Percentiles rank a stretch among this genome's conserved stretches.
These are phyloP conservation scores for Globisporangium barbulae DNA, from an alignment of 352 stramenopile species.

Conservation along the genomic window DNA sequence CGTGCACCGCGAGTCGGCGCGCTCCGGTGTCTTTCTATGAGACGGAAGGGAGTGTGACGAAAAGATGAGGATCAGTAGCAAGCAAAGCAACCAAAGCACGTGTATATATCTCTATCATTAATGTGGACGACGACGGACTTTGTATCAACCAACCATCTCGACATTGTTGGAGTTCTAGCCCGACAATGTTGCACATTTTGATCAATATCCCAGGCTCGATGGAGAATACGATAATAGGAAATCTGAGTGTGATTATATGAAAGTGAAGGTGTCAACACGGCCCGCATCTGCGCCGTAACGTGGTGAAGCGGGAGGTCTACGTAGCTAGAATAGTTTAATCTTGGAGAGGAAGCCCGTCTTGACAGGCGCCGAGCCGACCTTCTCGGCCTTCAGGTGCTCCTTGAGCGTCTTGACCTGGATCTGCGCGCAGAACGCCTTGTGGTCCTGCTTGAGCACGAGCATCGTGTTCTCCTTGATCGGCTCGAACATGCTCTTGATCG, in stretches of 20 bases:
- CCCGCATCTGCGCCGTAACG: too few species aligned
- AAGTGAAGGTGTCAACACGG: too few species aligned
- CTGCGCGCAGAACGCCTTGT: slow-evolving; percentile 73
- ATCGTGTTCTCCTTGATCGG: slow-evolving; percentile 86
- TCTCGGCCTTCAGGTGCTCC: slow-evolving; percentile 69
- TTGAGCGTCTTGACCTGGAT: slow-evolving; percentile 73
- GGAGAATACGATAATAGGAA: too few species aligned
- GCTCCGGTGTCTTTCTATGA: slow-evolving; percentile 13
- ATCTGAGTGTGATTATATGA: too few species aligned
- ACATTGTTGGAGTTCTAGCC: too few species aligned
- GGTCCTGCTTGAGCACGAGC: slow-evolving; percentile 80
- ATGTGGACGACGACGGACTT: too few species aligned
- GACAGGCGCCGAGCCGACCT: slow-evolving; percentile 26
- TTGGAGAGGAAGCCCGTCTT: slow-evolving; percentile 72
- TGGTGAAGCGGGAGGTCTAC: too few species aligned
- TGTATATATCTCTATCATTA: too few species aligned
- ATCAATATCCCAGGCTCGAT: too few species aligned
- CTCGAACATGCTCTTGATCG: slow-evolving; percentile 80
- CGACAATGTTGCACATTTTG: too few species aligned
- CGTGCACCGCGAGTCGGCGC: slow-evolving; percentile 2
- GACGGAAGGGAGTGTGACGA: not conserved
- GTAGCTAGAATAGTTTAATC: slow-evolving; percentile 57
- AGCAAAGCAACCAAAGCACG: not conserved
- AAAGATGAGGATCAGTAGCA: too few species aligned
- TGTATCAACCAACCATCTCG: too few species aligned